A percentile compares a stretch with the other conserved stretches of the same genome.
Evolutionary conservation across 2,329 filamentous ascomycete species (phyloP).

Genomic region (Pseudogymnoascus sp.): DNA sequence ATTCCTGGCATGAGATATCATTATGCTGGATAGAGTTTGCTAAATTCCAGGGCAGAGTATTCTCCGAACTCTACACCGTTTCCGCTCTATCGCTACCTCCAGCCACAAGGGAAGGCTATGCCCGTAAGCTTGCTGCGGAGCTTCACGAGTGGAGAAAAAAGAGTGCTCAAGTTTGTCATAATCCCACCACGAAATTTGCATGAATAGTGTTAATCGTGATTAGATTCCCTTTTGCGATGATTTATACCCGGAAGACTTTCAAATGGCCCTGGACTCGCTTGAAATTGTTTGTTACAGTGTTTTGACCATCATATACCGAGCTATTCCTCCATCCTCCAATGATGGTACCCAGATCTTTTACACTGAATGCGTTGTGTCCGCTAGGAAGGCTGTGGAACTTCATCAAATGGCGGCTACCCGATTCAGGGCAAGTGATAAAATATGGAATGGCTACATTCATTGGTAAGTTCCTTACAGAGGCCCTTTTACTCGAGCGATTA

Average conservation of each 20-base stretch:
- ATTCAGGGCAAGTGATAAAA: neutral
- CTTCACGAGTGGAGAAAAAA: neutral
- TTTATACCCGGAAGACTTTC: slow-evolving; percentile 8
- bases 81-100: neutral
- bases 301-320: slow-evolving; percentile 15
- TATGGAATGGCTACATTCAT: slow-evolving; percentile 14
- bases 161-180: neutral
- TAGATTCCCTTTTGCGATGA: neutral
- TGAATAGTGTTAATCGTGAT: neutral
- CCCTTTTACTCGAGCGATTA: neutral
- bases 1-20: slow-evolving; percentile 12
- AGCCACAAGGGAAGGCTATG: neutral
- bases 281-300: slow-evolving; percentile 12
- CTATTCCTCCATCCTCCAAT: slow-evolving; percentile 12
- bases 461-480: slow-evolving; percentile 7
- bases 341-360: slow-evolving; percentile 11
- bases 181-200: neutral
- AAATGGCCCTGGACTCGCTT: slow-evolving; percentile 13
- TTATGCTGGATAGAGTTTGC: slow-evolving; percentile 13
- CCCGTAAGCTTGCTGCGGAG: neutral
- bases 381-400: slow-evolving; percentile 12
- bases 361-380: slow-evolving; percentile 13
- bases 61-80: slow-evolving; percentile 11
- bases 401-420: slow-evolving; percentile 10
- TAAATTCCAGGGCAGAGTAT: slow-evolving; percentile 11